Evolutionary conservation across 2,329 filamentous ascomycete species (phyloP), one percentile per base, ranked within the genome.

Genomic region (Cladosporium cucumerinum): DNA sequence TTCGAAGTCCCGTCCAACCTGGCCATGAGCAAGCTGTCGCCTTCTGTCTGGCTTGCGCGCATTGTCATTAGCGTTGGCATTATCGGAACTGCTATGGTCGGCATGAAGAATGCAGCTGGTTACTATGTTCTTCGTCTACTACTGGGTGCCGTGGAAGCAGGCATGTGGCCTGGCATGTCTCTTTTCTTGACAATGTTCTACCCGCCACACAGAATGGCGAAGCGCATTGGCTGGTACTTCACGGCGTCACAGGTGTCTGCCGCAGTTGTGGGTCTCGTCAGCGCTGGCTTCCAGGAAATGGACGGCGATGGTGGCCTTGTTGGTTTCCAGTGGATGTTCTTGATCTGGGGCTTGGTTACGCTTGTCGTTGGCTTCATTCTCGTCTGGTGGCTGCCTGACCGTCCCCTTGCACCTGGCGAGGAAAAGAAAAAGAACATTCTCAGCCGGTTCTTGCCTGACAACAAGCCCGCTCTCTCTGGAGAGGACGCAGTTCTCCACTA

Each of bases 91-190:
- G 95, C 92, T 74, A 92, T 96, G 78, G 87, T 92, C 6, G 92
- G 91, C 14, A 92, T 95, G 74, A 86, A 88, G 69, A 87, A 88
- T 48, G 90, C 90, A 8, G 96, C 92, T 90, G 95, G 91, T 73
- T 83, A 96, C 71, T 93, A 94, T 70, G 82, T 96, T n/a, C 84
- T 97, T 30, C 88, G 93, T 8, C 89, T 97, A 64, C 83, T 97
- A 12, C 85, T 97, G 7, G 93, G 93, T 57, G 85, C 95, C 16
- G 92, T 96, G 26, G 93, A 93, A 74, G 93, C 93, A 1, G 93
- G 93, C 55, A 93, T 97, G 89, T 97, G 93, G 93, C 93, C 93
- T 0, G 93, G 93, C 58, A 96, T 97, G 93, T 87, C 92, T 11
- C 95, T 95, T 76, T 97, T 96, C 74, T 82, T 97, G 55, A 96